Base-by-base conservation (phyloP, 495 filamentous ascomycete genomes). In the Delitschia confertaspora region DNA sequence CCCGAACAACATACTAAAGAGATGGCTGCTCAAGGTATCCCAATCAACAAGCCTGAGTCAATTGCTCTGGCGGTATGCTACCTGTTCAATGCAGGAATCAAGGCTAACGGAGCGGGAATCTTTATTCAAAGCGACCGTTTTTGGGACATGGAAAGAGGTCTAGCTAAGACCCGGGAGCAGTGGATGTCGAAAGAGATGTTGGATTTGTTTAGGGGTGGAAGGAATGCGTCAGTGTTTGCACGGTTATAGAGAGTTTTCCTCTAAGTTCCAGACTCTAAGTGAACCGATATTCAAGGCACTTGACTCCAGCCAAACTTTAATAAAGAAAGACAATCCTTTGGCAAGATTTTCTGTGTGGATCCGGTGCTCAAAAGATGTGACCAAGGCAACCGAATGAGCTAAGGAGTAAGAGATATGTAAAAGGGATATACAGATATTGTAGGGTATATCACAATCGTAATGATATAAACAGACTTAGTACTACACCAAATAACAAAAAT, bases 161-260 rank as follows among this genome's bases (percentile, higher is more conserved):
- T 63, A 25, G 60, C 60, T 23, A 61, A 58, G 47, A 21, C 33
- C 23, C 57, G 60, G 38, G 49, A 56, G 48, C 30, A 41, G 27
- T 63, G 60, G 60, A 63, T 63, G 60, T 47, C 59, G 3, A 60
- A 54, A 51, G 60, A 63, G 38, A 61, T 61, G 59, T 42, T 63
- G 45, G 59, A 60, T 24, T 30, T 60, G 38, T 63, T 61, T 38
- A 40, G 57, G 14, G 43, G 56, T 6, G 60, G 60, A 25, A 25
- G 60, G 13, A 37, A 47, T 25, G 60, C 58, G 2, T 52, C 55
- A 22, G 23, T 63, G 38, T 63, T 63, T 45, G 3, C 20, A 5
- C 33, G 51, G 33, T 19, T 54, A 24, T 39, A 49, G 6, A 26
- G 30, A 13, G 52, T n/a, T n/a, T n/a, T n/a, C n/a, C n/a, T n/a